phyloP scores from a whole-genome alignment of 1,284 basidiomycete species.

The Trametes versicolor region DNA sequence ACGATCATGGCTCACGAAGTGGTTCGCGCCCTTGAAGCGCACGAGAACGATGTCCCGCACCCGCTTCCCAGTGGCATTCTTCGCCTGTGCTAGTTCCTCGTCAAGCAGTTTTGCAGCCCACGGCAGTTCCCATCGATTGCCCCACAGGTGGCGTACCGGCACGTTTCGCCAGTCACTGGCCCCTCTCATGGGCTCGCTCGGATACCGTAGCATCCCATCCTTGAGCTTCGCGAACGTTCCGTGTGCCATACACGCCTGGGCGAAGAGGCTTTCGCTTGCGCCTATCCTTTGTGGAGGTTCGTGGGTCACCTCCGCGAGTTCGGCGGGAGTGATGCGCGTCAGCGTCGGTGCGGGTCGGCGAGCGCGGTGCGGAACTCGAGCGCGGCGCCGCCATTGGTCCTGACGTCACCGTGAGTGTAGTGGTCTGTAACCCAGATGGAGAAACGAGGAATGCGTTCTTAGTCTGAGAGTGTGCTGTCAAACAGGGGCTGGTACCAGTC shows the following conservation, averaged over 20 bases:
- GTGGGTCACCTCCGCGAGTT: conserved; percentile 17
- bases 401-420: conserved; percentile 23
- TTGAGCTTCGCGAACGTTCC: conserved; percentile 8
- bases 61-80: conserved; percentile 9
- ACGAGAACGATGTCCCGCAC: conserved; percentile 15
- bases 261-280: conserved; percentile 15
- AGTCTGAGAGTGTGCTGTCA: conserved; percentile 7
- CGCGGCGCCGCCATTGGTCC: conserved; percentile 4
- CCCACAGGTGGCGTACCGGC: conserved; percentile 26
- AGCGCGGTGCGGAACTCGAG: conserved; percentile 18
- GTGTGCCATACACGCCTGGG: not conserved
- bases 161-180: conserved; percentile 16
- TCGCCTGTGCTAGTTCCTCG: conserved; percentile 21
- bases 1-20: conserved; percentile 29
- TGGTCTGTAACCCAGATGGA: conserved; percentile 17
- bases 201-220: conserved; percentile 13
- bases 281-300: not conserved
- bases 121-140: conserved; percentile 26
- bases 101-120: conserved; percentile 2
- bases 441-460: conserved; percentile 11
- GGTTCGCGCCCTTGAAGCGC: conserved; percentile 25
- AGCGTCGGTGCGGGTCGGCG: conserved; percentile 10
- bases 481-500: conserved; percentile 15
- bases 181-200: not conserved
- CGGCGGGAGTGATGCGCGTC: conserved; percentile 17